A percentile compares a stretch with the other conserved stretches of the same genome.
phyloP scores from a whole-genome alignment of 1,284 basidiomycete genomes.

The Rhodotorula mucilaginosa region DNA sequence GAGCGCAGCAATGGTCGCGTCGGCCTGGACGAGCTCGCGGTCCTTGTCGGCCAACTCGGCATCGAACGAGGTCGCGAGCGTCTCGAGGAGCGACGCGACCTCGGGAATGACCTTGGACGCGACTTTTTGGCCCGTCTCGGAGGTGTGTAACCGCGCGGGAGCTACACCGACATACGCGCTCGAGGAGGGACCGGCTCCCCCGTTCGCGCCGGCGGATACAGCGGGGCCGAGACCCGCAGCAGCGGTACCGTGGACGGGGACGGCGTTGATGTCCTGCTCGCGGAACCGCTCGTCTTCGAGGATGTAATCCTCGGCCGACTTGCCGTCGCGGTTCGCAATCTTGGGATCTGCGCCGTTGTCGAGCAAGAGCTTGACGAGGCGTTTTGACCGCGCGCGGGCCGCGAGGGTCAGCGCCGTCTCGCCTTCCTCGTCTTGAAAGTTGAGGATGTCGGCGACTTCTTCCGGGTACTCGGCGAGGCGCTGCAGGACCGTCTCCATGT shows the following conservation, averaged over 20 bases:
- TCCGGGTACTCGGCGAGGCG: slow-evolving; percentile 92
- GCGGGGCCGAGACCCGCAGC: background rate
- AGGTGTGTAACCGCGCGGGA: slow-evolving; percentile 70
- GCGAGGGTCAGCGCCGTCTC: slow-evolving; percentile 97
- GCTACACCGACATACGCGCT: background rate
- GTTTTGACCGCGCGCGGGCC: slow-evolving; percentile 90
- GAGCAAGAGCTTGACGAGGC: slow-evolving; percentile 92
- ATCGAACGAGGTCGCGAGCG: slow-evolving; percentile 88
- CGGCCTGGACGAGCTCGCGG: slow-evolving; percentile 85
- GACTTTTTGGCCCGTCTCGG: slow-evolving; percentile 80
- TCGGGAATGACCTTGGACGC: slow-evolving; percentile 80
- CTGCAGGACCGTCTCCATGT: slow-evolving; percentile 93
- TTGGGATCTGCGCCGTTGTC: slow-evolving; percentile 98
- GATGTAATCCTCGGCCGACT: slow-evolving; percentile 98
- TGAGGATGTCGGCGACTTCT: slow-evolving; percentile 96
- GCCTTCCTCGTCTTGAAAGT: slow-evolving; percentile 98
- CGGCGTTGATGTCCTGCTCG: slow-evolving; percentile 27
- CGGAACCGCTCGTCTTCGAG: slow-evolving; percentile 97
- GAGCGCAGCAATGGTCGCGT: slow-evolving; percentile 79
- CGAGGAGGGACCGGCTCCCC: no score
- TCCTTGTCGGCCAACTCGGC: slow-evolving; percentile 89
- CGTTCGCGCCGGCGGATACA: background rate
- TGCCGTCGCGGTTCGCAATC: slow-evolving; percentile 90
- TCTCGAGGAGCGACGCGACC: slow-evolving; percentile 81
- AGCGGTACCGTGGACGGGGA: background rate